Evolutionary conservation across 2,329 filamentous ascomycete species (phyloP), one percentile per base, ranked within the genome.

Genomic region (Diaporthe humulicola): DNA sequence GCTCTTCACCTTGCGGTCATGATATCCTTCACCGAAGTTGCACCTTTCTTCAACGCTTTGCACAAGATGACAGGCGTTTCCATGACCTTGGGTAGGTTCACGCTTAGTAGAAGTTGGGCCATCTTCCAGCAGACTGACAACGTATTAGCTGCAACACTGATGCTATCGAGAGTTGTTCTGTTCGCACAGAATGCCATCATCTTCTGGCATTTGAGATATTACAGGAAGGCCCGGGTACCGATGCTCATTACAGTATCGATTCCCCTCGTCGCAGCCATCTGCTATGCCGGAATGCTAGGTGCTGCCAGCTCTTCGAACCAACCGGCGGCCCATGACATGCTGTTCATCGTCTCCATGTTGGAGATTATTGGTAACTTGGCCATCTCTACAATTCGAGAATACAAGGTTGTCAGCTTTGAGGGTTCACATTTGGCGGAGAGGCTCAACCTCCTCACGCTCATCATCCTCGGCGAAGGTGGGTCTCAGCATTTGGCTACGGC

Each of bases 391-490:
- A 81, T 85, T 33, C 40, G 42, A 15, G 30, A 72, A 1, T 92
- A 87, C 80, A 85, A 87, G 4, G 87, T 89, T 67, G 85, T 93
- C 57, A 90, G 89, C 71, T 91, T 93, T 79, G 88, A 90, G 75
- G 85, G 88, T 73, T 93, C 90, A 0, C 90, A 93, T 79, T 81
- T 93, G 72, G 90, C 91, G 78, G 90, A 91, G 78, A 87, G 92
- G 14, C 89, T 93, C 87, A 89, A 88, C 17, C 84, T 93, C 3
- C 84, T 93, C 73, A 93, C 91, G 0, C 85, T 93, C 64, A 92
- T 93, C 75, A 90, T 93, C 73, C 76, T 93, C 74, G 91, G 92
- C 19, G 91, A 93, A 78, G 91, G 91, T 69, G 8, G 25, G 70
- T 57, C 38, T 9, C 9, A 8, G 2, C 8, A 14, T 19, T 17